Percentiles rank a stretch among this genome's conserved stretches.
These are phyloP conservation scores for Colletotrichum noveboracense DNA, from an alignment of 2,329 filamentous ascomycete species.

Conservation along the genomic window DNA sequence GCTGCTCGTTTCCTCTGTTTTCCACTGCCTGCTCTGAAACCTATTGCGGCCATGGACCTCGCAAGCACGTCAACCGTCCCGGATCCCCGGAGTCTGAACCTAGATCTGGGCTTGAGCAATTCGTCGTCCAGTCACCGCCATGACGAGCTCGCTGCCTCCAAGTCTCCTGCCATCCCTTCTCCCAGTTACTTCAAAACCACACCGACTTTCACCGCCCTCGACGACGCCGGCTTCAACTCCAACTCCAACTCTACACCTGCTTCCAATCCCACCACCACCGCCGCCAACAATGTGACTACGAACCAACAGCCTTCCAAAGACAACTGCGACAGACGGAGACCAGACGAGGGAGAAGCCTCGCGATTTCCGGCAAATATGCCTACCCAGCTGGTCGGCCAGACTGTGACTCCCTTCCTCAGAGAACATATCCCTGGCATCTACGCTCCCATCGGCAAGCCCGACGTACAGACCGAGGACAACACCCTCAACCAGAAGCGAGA, in stretches of 20 bases:
- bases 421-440: slow-evolving; percentile 92
- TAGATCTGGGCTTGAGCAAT: neutral
- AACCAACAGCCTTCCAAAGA: slow-evolving; percentile 31
- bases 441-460: slow-evolving; percentile 73
- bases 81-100: slow-evolving; percentile 17
- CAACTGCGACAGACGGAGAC: slow-evolving; percentile 57
- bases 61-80: slow-evolving; percentile 20
- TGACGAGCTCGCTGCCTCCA: neutral
- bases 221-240: neutral
- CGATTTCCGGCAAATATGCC: slow-evolving; percentile 60
- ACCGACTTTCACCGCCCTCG: slow-evolving; percentile 10
- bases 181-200: slow-evolving; percentile 15
- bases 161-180: neutral
- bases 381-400: slow-evolving; percentile 73
- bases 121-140: slow-evolving; percentile 16
- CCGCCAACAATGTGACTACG: slow-evolving; percentile 13
- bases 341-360: slow-evolving; percentile 53
- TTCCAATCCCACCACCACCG: neutral
- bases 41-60: slow-evolving; percentile 20
- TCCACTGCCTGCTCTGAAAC: slow-evolving; percentile 4
- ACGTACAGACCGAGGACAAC: slow-evolving; percentile 46
- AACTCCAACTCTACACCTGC: neutral
- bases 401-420: slow-evolving; percentile 85
- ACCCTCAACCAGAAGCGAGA: slow-evolving; percentile 35
- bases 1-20: neutral